Evolutionary conservation across 2,329 filamentous ascomycete genomes (phyloP).

Genomic region (Pleurostoma richardsiae): DNA sequence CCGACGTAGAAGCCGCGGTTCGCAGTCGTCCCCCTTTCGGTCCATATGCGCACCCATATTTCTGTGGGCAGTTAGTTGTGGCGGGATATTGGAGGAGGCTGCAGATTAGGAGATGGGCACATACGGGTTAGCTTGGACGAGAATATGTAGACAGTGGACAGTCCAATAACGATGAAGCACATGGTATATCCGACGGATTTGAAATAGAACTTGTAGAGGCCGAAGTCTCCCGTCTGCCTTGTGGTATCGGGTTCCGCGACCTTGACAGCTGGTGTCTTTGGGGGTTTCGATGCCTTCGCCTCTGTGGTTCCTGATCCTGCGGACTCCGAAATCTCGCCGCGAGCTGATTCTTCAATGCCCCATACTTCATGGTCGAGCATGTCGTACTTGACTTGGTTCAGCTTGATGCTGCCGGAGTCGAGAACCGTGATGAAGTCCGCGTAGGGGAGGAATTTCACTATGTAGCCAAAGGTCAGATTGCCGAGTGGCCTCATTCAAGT

Average conservation of each 20-base stretch:
- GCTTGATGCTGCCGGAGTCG: constrained; percentile 16
- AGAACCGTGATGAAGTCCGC: constrained; percentile 29
- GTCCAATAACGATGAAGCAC: neutral
- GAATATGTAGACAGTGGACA: neutral
- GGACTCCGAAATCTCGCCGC: constrained; percentile 12
- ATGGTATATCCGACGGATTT: neutral
- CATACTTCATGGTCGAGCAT: constrained; percentile 18
- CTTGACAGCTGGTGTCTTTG: neutral
- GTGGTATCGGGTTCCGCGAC: neutral
- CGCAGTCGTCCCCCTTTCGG: neutral
- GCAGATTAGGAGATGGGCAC: neutral
- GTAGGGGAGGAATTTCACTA: constrained; percentile 18
- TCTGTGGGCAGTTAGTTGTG: neutral
- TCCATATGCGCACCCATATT: neutral
- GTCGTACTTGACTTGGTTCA: constrained; percentile 27
- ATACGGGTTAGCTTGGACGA: neutral
- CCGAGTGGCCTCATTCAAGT: no score
- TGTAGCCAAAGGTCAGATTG: neutral
- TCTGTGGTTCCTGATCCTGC: neutral
- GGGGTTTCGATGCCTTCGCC: constrained; percentile 3
- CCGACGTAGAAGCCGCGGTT: neutral
- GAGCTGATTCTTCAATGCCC: constrained; percentile 22
- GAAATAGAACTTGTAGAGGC: neutral
- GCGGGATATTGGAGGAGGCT: neutral
- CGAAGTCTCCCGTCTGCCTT: neutral